Percentiles rank a stretch among this genome's conserved stretches.
Conservation (phyloP, 2,329 filamentous ascomycete species). For the Diaporthe aspalathi region DNA sequence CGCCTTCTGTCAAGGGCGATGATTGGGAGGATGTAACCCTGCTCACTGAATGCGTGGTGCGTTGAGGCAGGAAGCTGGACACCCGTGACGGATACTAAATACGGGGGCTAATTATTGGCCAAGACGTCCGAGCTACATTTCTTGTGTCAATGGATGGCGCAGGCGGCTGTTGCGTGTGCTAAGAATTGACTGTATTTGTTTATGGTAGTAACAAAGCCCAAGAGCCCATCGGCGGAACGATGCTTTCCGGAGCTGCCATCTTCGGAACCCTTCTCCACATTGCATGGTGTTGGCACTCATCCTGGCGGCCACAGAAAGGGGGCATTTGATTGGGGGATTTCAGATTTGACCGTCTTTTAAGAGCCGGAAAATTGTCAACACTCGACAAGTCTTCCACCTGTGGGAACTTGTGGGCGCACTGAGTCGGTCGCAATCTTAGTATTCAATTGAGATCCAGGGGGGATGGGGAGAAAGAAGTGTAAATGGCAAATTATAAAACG, state of each 20-base stretch:
- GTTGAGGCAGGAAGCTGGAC: background rate
- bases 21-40: constrained; percentile 11
- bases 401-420: background rate
- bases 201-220: background rate
- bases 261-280: constrained; percentile 11
- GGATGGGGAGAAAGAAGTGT: background rate
- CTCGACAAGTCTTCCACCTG: background rate
- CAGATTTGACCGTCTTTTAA: background rate
- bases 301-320: background rate
- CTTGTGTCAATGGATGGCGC: background rate
- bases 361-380: constrained; percentile 9
- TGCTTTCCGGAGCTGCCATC: background rate
- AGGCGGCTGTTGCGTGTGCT: background rate
- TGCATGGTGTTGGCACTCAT: background rate
- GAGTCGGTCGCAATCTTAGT: background rate
- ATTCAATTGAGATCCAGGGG: background rate
- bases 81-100: background rate
- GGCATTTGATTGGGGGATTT: constrained; percentile 19
- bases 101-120: background rate
- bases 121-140: background rate
- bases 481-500: background rate
- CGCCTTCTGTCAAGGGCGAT: background rate
- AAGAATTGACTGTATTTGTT: background rate
- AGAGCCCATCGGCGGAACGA: background rate
- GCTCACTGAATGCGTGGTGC: constrained; percentile 11